Evolutionary conservation across 495 filamentous ascomycete species (phyloP), one percentile per base, ranked within the genome.

Genomic region (Chlorociboria aeruginascens): DNA sequence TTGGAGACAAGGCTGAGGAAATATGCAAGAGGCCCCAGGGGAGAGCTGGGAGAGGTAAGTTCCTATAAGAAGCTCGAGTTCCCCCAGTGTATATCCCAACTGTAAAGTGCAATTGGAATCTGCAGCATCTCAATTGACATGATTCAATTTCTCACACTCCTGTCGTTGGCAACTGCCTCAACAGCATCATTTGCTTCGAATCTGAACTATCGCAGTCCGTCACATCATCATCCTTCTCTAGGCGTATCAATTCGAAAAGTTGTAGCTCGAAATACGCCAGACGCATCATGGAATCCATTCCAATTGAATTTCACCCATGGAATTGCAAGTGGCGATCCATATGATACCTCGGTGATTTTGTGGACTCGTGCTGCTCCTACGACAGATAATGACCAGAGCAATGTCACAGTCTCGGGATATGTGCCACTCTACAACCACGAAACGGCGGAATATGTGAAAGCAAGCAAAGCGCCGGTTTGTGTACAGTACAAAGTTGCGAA

Each of bases 321-420:
- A 49, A 70, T 84, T 9, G 81, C 81, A n/a, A 80, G 76, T 13
- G 81, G 81, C 8, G 81, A 85, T 53, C 81, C 81, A 2, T 82
- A 77, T 53, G 60, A 74, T 12, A 61, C 74, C 54, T 78, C 72
- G 14, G 73, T 84, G 2, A 78, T 85, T 46, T 66, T 85, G 0
- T 84, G 81, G 80, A 83, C 81, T 0, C 64, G 81, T n/a, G 65
- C 70, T n/a, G 70, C 77, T 6, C 81, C 81, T 20, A 65, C 66
- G 30, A 49, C 45, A 25, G 70, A 69, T 9, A 74, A 78, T 44
- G 77, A 77, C 45, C 43, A 67, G 32, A 73, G 69, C 40, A 79
- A 81, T 49, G 59, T 68, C 11, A 77, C 77, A 7, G 73, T 77
- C 10, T 64, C 65, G 49, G 74, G 72, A 13, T 62, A 62, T 43